Base-by-base conservation (phyloP, 2,329 filamentous ascomycete genomes). In the Epicoccum sorghinum region DNA sequence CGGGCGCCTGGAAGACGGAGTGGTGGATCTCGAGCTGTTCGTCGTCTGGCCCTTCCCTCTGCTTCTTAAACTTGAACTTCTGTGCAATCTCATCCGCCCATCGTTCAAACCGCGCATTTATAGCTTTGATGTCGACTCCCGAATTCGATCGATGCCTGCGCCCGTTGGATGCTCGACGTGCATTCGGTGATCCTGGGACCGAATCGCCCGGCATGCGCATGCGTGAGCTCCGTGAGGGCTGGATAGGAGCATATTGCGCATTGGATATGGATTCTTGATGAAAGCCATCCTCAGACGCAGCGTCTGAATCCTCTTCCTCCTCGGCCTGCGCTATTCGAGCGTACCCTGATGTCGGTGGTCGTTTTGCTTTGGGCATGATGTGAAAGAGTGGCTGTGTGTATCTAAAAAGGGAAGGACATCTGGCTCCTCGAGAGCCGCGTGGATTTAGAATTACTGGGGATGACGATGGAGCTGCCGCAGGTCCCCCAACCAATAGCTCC, bases 61-160 rank as follows among this genome's bases (percentile, higher is more conserved):
- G 86, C 67, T 87, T 88, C 64, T 84, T 82, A 61, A 93, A 90
- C 80, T 96, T 98, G 83, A 99, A 98, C 67, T 96, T 95, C 64
- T 91, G 90, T 27, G 95, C 93, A 69, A 99, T 98, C 78, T 99
- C 95, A 66, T 98, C 95, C 13, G 95, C 95, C 95, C 95, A 99
- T 72, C 90, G 84, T 77, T 99, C 95, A 24, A 99, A 80, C 23
- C 95, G 85, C 55, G 93, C 93, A 75, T 99, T 99, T 77, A 99
- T 98, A 56, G 95, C 95, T 74, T 98, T 98, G 71, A 99, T 90
- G 70, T 99, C 95, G 14, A 99, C 93, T 3, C 93, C 93, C 18
- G 91, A 91, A 68, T 93, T 95, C 71, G 90, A 89, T 60, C 87
- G 82, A 57, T 80, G 77, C 46, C 85, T 81, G 59, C 82, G 77